These are phyloP conservation scores for Paramecium sonneborni DNA, from an alignment of 73 alveolate genomes.

Conservation along the genomic window DNA sequence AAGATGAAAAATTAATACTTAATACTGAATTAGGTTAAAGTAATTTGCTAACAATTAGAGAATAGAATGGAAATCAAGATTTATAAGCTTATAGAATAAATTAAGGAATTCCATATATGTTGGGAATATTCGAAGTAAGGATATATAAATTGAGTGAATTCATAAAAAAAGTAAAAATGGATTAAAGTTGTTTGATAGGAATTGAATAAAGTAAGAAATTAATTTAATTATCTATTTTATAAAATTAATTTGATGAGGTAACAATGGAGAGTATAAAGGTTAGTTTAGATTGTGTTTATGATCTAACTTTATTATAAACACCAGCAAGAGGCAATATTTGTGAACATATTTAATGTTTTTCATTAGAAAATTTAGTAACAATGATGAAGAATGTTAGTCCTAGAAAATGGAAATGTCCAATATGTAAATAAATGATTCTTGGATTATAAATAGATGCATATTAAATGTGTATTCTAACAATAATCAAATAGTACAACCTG, in stretches of 20 bases:
- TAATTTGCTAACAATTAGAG: neutral
- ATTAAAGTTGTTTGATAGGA: neutral
- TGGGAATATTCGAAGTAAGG: neutral
- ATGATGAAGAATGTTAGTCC: conserved; percentile 11
- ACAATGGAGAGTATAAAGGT: conserved; percentile 22
- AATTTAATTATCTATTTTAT: conserved; percentile 3
- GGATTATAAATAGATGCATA: neutral
- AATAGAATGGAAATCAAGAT: neutral
- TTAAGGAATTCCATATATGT: neutral
- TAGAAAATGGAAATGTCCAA: conserved; percentile 42
- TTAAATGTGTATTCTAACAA: neutral
- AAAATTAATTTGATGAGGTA: conserved; percentile 10
- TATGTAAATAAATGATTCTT: neutral
- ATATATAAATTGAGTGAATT: neutral
- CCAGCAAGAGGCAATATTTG: conserved; percentile 45
- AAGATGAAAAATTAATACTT: conserved; percentile 1
- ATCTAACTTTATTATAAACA: neutral
- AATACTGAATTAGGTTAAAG: neutral
- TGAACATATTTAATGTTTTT: conserved; percentile 44
- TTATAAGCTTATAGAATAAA: neutral
- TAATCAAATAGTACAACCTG: neutral
- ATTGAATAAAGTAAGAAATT: conserved; percentile 3
- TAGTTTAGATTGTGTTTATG: neutral
- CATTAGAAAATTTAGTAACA: conserved; percentile 7
- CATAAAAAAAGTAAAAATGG: neutral